Percentiles rank a stretch among this genome's conserved stretches.
These are phyloP conservation scores for Hypsizygus marmoreus DNA, from an alignment of 768 basidiomycete species.

Conservation along the genomic window DNA sequence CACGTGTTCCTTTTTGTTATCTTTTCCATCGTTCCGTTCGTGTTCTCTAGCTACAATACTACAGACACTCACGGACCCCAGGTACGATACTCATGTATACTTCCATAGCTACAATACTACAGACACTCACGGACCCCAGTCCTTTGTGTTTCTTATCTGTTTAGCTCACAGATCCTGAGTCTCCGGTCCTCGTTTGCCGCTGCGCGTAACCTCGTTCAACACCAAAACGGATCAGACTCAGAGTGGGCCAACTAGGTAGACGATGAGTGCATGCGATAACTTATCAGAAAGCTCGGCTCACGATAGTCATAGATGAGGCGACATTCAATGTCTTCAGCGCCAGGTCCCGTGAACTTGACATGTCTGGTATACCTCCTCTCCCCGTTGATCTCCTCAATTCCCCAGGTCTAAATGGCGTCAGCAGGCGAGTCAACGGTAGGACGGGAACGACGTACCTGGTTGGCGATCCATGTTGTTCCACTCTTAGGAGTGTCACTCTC, in stretches of 20 bases:
- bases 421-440: not conserved
- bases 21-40: too few species aligned
- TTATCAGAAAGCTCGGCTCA: slow-evolving; percentile 39
- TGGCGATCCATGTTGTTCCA: slow-evolving; percentile 57
- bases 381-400: slow-evolving; percentile 58
- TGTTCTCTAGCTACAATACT: too few species aligned
- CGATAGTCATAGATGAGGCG: slow-evolving; percentile 70
- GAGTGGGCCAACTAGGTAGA: not conserved
- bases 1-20: too few species aligned
- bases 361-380: slow-evolving; percentile 63
- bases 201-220: too few species aligned
- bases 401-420: slow-evolving; percentile 50
- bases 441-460: slow-evolving; percentile 48
- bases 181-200: too few species aligned
- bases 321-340: slow-evolving; percentile 55
- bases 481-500: slow-evolving; percentile 69
- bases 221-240: too few species aligned
- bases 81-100: too few species aligned
- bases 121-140: too few species aligned
- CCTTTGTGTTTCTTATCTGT: too few species aligned
- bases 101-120: too few species aligned
- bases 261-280: not conserved
- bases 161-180: too few species aligned
- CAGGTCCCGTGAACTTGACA: slow-evolving; percentile 63
- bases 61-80: too few species aligned